Conservation (phyloP, 1,139 yeast genomes). For the Scheffersomyces lignicola region DNA sequence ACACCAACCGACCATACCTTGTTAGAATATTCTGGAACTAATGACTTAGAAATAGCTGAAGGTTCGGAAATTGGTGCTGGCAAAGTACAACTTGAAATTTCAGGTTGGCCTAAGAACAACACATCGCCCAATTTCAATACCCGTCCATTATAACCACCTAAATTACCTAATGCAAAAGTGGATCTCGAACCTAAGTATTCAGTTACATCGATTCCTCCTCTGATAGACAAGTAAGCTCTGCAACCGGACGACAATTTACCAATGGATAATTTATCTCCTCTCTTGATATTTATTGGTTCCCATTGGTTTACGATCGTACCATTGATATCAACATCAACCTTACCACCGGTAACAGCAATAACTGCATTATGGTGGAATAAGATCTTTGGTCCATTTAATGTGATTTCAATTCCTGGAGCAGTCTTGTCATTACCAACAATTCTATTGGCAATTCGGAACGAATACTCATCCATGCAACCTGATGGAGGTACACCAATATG, state of each 20-base stretch:
- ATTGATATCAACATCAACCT: constrained; percentile 64
- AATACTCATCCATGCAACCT: constrained; percentile 95
- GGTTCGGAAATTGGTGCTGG: constrained; percentile 75
- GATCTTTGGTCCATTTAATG: constrained; percentile 83
- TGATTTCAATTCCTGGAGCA: constrained; percentile 89
- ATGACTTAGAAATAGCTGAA: constrained; percentile 48
- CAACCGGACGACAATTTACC: constrained; percentile 85
- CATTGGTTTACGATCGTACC: constrained; percentile 55
- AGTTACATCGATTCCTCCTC: constrained; percentile 93
- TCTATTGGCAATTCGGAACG: constrained; percentile 85
- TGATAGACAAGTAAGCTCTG: constrained; percentile 82
- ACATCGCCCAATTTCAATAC: constrained; percentile 91
- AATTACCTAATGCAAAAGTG: constrained; percentile 89
- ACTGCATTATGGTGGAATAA: constrained; percentile 78
- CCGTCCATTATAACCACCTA: constrained; percentile 95
- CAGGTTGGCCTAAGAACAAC: constrained; percentile 78
- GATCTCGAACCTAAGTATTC: constrained; percentile 95
- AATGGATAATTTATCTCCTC: constrained; percentile 76
- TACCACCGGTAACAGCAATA: constrained; percentile 86
- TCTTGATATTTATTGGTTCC: constrained; percentile 65
- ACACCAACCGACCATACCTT: constrained; percentile 87
- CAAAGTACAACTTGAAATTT: constrained; percentile 61
- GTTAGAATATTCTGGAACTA: constrained; percentile 58
- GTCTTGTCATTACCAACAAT: constrained; percentile 81
- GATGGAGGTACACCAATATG: constrained; percentile 94